Base-by-base conservation (phyloP, 2,329 filamentous ascomycete genomes). In the Aureobasidium sp. region DNA sequence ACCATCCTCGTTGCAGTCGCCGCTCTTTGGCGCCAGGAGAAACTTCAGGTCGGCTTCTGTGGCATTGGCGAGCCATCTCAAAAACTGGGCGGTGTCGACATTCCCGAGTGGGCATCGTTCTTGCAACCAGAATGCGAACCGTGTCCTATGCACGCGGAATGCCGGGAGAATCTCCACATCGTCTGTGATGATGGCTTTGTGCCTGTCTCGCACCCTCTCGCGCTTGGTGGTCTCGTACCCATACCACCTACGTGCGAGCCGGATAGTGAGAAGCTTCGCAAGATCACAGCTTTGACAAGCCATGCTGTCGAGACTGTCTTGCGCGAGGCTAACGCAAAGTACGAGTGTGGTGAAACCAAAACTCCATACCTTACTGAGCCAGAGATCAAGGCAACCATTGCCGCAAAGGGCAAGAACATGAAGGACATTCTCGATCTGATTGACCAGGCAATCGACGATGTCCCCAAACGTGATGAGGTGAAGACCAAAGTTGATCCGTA, bases 41-140 rank as follows among this genome's bases (percentile, higher is more conserved):
- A 97, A 80, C 79, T 96, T n/a, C 88, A 90, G 17, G 90, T 97
- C 22, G 94, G 95, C 37, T 99, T 96, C 72, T 99, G 94, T 72
- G 91, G 92, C 14, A 83, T 96, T 59, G 94, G 79, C 4, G 65
- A 89, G 27, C 84, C 87, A 59, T 83, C 81, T 7, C 82, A 79
- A 66, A 80, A 80, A 22, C 70, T 87, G 59, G 78, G 82, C 12
- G 82, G 85, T 34, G 79, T 88, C 14, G 80, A 84, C 27, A 79
- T 96, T 20, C 92, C 93, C 3, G 85, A 90, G 51, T 89, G 86
- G 80, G 80, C 89, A 9, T 80, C 85, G 55, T 79, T 85, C 11
- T 76, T 92, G 5, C 80, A 91, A 34, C 93, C 93, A 14, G 82
- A 88, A 67, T 99, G 94, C 73, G 93, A 97, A 72, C 87, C 86